phyloP scores from a whole-genome alignment of 129 eudicot genomes.

The Tagetes patula region DNA sequence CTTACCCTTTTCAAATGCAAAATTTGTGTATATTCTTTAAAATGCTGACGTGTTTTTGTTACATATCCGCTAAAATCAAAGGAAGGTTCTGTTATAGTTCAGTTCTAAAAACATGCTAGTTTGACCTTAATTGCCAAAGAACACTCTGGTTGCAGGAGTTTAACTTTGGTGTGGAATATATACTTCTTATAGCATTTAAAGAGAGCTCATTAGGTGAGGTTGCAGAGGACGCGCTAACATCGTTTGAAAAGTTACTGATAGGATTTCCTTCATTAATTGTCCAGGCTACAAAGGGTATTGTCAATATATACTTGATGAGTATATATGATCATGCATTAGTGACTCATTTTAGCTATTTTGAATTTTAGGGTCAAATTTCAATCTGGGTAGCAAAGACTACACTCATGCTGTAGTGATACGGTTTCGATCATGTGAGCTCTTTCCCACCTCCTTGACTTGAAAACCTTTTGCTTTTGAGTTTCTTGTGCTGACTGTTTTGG shows the following conservation, averaged over 20 bases:
- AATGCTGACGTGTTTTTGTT: neutral
- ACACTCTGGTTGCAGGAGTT: constrained; percentile 61
- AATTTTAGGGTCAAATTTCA: constrained; percentile 61
- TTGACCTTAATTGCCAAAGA: neutral
- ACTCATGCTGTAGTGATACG: constrained; percentile 77
- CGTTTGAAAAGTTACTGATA: constrained; percentile 49
- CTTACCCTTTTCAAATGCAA: constrained; percentile 15
- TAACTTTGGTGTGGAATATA: constrained; percentile 77
- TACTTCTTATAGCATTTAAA: constrained; percentile 55
- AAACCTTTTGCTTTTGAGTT: constrained; percentile 1
- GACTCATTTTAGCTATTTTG: constrained; percentile 6
- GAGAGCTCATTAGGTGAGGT: constrained; percentile 53
- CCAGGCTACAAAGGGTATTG: constrained; percentile 77
- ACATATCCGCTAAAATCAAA: neutral
- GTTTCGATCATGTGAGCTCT: constrained; percentile 79
- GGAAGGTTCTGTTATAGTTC: neutral
- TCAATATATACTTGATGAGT: neutral
- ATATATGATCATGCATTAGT: constrained; percentile 3
- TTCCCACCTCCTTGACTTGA: constrained; percentile 10
- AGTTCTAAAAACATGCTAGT: neutral
- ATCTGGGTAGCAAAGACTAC: constrained; percentile 49
- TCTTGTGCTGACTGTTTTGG: constrained; percentile 22
- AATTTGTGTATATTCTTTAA: constrained; percentile 3
- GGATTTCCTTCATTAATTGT: constrained; percentile 77
- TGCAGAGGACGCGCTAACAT: constrained; percentile 71